Percentiles rank a stretch among this genome's conserved stretches.
These are phyloP conservation scores for Letharia lupina DNA, from an alignment of 495 filamentous ascomycete genomes.

Conservation along the genomic window DNA sequence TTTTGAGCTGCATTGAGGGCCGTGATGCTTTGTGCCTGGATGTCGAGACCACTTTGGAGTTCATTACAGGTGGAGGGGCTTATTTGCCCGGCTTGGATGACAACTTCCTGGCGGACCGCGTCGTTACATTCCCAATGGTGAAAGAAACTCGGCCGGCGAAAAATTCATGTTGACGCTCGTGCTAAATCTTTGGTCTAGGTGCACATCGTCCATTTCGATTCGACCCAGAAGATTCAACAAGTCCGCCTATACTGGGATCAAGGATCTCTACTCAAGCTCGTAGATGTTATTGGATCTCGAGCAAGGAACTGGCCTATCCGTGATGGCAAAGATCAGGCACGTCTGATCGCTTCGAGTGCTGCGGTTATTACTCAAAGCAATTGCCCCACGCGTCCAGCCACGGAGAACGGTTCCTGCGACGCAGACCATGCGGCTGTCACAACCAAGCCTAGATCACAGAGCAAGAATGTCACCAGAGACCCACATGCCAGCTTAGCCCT, in stretches of 20 bases:
- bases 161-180: conserved; percentile 1
- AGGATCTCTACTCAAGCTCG: conserved; percentile 80
- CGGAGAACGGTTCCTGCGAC: conserved; percentile 7
- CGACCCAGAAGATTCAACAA: conserved; percentile 65
- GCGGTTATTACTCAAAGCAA: conserved; percentile 24
- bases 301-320: conserved; percentile 91
- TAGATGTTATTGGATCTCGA: conserved; percentile 84
- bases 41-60: conserved; percentile 75
- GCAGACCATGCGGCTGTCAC: conserved; percentile 10
- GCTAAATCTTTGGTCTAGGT: conserved; percentile 42
- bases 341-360: conserved; percentile 50
- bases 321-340: conserved; percentile 76
- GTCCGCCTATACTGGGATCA: conserved; percentile 94
- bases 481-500: conserved; percentile 72
- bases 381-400: conserved; percentile 19
- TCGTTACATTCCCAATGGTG: conserved; percentile 77
- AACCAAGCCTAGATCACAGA: conserved; percentile 33
- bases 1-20: conserved; percentile 64
- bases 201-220: conserved; percentile 82
- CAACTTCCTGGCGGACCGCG: conserved; percentile 83
- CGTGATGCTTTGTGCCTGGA: conserved; percentile 62
- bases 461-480: conserved; percentile 47
- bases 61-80: conserved; percentile 67
- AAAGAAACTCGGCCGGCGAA: neutral
- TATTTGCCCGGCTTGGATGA: conserved; percentile 89